A percentile compares a stretch with the other conserved stretches of the same genome.
Conservation (phyloP, 208 protist genomes). For the Entamoeba moshkovskii region DNA sequence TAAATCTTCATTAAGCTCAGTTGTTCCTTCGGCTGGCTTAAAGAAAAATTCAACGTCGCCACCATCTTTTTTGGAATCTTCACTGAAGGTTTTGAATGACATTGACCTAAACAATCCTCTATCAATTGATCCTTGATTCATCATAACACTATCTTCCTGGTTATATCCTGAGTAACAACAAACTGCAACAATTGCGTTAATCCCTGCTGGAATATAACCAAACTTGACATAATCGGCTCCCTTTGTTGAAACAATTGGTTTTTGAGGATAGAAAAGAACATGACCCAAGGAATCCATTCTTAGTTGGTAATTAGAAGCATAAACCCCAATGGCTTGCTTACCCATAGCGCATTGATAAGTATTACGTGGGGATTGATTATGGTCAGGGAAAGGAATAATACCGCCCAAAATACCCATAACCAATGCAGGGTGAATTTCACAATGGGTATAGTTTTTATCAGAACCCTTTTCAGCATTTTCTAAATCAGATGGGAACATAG, state of each 20-base stretch:
- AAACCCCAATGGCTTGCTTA: constrained; percentile 89
- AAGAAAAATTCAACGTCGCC: background rate
- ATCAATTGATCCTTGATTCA: constrained; percentile 88
- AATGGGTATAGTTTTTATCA: constrained; percentile 47
- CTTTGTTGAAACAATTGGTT: constrained; percentile 30
- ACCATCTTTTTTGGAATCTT: background rate
- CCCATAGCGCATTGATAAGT: constrained; percentile 99
- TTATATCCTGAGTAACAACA: constrained; percentile 98
- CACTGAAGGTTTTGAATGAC: background rate
- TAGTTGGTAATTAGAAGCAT: constrained; percentile 64
- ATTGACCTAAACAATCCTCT: constrained; percentile 58
- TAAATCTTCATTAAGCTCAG: background rate
- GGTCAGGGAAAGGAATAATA: constrained; percentile 97
- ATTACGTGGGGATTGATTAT: constrained; percentile 99
- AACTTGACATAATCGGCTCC: constrained; percentile 58
- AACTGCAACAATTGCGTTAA: constrained; percentile 96
- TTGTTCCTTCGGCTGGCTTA: background rate
- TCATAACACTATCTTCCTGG: constrained; percentile 97
- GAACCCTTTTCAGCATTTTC: background rate
- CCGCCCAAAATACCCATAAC: constrained; percentile 66
- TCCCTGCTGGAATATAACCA: constrained; percentile 82
- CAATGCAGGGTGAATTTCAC: constrained; percentile 72
- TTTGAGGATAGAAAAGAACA: constrained; percentile 87
- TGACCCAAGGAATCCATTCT: constrained; percentile 93
- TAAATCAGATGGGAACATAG: constrained; percentile 20